Evolutionary conservation across 768 basidiomycete species (phyloP), one percentile per base, ranked within the genome.

Genomic region (Tricholoma sp.): DNA sequence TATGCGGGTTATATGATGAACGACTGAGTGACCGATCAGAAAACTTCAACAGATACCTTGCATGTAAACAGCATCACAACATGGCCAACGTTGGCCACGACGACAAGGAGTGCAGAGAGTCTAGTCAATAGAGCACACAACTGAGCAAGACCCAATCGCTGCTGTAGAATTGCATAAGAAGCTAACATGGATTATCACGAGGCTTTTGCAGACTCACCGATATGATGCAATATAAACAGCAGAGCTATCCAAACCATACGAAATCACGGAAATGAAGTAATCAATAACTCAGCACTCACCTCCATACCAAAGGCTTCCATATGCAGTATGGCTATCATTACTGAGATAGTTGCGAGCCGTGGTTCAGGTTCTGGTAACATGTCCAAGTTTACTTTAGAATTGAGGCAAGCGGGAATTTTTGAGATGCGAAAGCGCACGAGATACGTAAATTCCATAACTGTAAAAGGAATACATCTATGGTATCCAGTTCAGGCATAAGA

Each of bases 1-100:
- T 89, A 56, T 1, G 39, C 47, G 20, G 17, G 17, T 9, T 41
- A 17, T 4, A n/a, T n/a, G 15, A 29, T 29, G 4, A 42, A 28
- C 54, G 8, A 45, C 32, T 9, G 55, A 28, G 20, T 24, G 44
- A 42, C 29, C 24, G 34, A 45, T 18, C 33, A 0, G n/a, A 50
- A 6, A 33, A 54, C 5, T 12, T 41, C n/a, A 31, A 15, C 36
- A 0, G 63, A 20, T 39, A 82, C 88, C 80, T 89, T 91, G 72
- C 77, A 76, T 0, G 74, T 74, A 60, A 90, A 91, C 63, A 92
- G 89, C 1, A 81, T 73, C 7, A 91, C 67, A 9, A 82, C 71
- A 29, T 81, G 76, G 58, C 85, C 63, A 39, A 91, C 59, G 6
- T 79, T 81, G 4, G 80, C 69, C 0, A 70, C 86, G 5, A 79